Percentiles rank a stretch among this genome's conserved stretches.
Evolutionary conservation across 192 early-diverging fungal genomes (phyloP).

Genomic region (Backusella liffmaniae): DNA sequence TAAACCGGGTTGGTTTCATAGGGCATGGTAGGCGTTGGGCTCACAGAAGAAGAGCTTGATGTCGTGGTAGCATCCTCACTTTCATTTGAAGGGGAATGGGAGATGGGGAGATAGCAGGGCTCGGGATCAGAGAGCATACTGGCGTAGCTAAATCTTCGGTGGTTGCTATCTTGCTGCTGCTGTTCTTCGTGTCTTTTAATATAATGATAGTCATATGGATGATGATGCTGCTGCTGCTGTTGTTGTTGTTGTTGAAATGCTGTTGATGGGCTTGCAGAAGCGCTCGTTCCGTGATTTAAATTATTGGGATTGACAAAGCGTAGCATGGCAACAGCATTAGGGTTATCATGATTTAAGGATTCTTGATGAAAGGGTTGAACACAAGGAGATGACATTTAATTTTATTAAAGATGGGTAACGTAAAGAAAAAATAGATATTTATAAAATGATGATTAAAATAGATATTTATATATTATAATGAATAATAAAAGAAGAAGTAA

Average conservation of each 20-base stretch:
- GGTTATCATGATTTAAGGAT: background rate
- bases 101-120: background rate
- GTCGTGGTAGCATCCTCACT: background rate
- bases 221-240: background rate
- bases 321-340: background rate
- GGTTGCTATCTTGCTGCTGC: background rate
- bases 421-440: background rate
- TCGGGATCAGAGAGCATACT: conserved; percentile 15
- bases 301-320: conserved; percentile 13
- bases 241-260: background rate
- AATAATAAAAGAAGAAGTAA: background rate
- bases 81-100: conserved; percentile 4
- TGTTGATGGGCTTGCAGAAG: background rate
- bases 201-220: conserved; percentile 6
- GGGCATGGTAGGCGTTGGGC: background rate
- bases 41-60: background rate
- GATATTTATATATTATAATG: background rate
- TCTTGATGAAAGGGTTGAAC: conserved; percentile 1
- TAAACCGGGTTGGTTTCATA: conserved; percentile 4
- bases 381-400: conserved; percentile 7
- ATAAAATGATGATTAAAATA: background rate
- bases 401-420: background rate
- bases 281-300: background rate
- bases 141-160: conserved; percentile 10
- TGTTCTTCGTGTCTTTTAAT: conserved; percentile 7